Conservation (phyloP, 495 filamentous ascomycete species). For the Neurospora pannonica region DNA sequence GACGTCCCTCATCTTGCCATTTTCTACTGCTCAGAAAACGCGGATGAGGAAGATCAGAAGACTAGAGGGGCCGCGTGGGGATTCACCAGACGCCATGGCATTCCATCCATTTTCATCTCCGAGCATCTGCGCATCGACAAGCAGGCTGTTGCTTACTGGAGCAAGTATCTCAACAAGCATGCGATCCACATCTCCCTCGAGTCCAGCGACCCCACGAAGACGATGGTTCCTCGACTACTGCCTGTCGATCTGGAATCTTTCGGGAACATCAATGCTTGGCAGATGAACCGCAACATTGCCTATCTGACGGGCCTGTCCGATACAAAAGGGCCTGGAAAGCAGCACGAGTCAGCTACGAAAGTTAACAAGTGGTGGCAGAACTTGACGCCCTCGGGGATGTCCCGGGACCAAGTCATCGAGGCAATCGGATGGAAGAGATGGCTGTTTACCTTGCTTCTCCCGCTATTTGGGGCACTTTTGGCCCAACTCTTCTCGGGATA, state of each 20-base stretch:
- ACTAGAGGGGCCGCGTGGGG: conserved; percentile 46
- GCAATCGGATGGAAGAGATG: conserved; percentile 1
- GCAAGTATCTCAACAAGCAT: conserved; percentile 20
- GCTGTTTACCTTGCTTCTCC: conserved; percentile 6
- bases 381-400: conserved; percentile 4
- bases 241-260: conserved; percentile 70
- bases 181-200: conserved; percentile 61
- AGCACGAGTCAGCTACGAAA: conserved; percentile 5
- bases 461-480: conserved; percentile 8
- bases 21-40: conserved; percentile 52
- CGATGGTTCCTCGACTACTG: conserved; percentile 45
- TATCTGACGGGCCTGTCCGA: conserved; percentile 47
- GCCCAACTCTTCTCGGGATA: conserved; percentile 1
- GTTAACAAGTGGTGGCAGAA: conserved; percentile 22
- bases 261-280: conserved; percentile 58
- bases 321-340: conserved; percentile 10
- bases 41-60: conserved; percentile 36
- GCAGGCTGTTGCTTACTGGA: conserved; percentile 14
- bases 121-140: conserved; percentile 47
- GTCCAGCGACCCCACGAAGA: conserved; percentile 43
- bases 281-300: conserved; percentile 67
- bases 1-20: conserved; percentile 62
- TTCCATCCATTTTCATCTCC: conserved; percentile 60
- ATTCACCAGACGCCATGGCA: conserved; percentile 55
- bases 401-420: neutral